A percentile compares a stretch with the other conserved stretches of the same genome.
These are phyloP conservation scores for Rhizopus arrhizus DNA, from an alignment of 371 early-diverging fungal genomes.

Conservation along the genomic window DNA sequence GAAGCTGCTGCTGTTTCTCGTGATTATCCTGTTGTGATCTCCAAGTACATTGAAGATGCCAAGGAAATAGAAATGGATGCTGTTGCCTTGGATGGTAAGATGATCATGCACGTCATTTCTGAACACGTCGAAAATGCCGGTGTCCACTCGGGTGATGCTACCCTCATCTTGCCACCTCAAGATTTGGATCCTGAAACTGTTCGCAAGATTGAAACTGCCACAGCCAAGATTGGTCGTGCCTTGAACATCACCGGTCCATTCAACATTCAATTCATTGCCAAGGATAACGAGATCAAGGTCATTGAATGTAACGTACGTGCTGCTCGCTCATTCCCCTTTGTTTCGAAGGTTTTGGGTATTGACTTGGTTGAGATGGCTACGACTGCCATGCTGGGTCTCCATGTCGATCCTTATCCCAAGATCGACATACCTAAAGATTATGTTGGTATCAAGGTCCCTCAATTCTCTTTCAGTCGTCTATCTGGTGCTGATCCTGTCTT, in stretches of 20 bases:
- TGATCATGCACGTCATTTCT: constrained; percentile 86
- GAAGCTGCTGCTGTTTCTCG: constrained; percentile 89
- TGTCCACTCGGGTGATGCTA: constrained; percentile 97
- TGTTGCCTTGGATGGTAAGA: constrained; percentile 87
- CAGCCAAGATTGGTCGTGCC: constrained; percentile 87
- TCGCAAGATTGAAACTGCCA: constrained; percentile 81
- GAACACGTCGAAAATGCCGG: constrained; percentile 98
- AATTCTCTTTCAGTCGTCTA: constrained; percentile 93
- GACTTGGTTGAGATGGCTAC: constrained; percentile 95
- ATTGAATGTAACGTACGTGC: constrained; percentile 97
- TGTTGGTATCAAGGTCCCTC: constrained; percentile 95
- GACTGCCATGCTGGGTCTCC: constrained; percentile 82
- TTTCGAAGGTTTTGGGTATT: constrained; percentile 88
- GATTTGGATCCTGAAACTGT: constrained; percentile 89
- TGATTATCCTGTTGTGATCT: constrained; percentile 92
- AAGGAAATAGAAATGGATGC: constrained; percentile 97
- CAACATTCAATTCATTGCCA: constrained; percentile 97
- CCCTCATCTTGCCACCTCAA: constrained; percentile 89
- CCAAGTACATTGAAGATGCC: constrained; percentile 94
- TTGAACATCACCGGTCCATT: constrained; percentile 96
- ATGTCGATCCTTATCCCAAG: constrained; percentile 74
- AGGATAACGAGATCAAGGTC: constrained; percentile 93
- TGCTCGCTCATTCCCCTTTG: constrained; percentile 94
- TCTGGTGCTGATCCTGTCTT: constrained; percentile 94
- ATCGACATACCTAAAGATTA: constrained; percentile 59